These are phyloP conservation scores for Chaetomium sp. DNA, from an alignment of 2,329 filamentous ascomycete species.

Conservation along the genomic window DNA sequence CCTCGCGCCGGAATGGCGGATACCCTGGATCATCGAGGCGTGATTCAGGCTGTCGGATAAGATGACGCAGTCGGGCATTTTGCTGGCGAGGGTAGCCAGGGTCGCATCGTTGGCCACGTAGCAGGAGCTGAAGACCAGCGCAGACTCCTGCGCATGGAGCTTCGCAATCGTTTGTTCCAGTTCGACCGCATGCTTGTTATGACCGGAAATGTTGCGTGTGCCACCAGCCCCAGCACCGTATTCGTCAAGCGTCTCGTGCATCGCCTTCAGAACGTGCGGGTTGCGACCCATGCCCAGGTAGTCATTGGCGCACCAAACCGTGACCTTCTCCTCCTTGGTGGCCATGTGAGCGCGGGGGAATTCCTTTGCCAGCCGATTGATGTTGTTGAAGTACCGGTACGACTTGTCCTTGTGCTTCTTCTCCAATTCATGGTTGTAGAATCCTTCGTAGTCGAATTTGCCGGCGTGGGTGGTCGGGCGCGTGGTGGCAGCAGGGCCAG, in stretches of 20 bases:
- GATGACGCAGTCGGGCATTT: constrained; percentile 93
- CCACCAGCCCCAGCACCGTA: constrained; percentile 95
- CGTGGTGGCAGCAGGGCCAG: constrained; percentile 25
- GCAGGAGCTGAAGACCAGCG: constrained; percentile 93
- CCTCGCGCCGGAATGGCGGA: constrained; percentile 91
- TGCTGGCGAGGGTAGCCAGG: constrained; percentile 91
- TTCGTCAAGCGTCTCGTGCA: constrained; percentile 91
- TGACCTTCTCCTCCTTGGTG: constrained; percentile 74
- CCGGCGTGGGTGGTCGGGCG: constrained; percentile 32
- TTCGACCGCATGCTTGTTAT: constrained; percentile 88
- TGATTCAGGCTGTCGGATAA: constrained; percentile 97
- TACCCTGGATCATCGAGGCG: constrained; percentile 98
- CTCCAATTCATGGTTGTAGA: constrained; percentile 82
- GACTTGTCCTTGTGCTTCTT: constrained; percentile 99
- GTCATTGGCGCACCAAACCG: constrained; percentile 99
- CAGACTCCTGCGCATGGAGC: constrained; percentile 84
- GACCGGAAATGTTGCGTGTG: constrained; percentile 94
- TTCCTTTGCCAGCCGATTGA: constrained; percentile 94
- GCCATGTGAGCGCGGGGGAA: constrained; percentile 94
- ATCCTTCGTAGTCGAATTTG: constrained; percentile 85
- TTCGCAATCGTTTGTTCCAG: constrained; percentile 78
- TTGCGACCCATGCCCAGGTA: constrained; percentile 98
- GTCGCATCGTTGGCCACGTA: constrained; percentile 98
- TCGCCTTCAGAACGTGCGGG: constrained; percentile 73
- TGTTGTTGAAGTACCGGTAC: constrained; percentile 99